These are phyloP conservation scores for Barbarea vulgaris DNA, from an alignment of 345 rosid genomes.

Conservation along the genomic window DNA sequence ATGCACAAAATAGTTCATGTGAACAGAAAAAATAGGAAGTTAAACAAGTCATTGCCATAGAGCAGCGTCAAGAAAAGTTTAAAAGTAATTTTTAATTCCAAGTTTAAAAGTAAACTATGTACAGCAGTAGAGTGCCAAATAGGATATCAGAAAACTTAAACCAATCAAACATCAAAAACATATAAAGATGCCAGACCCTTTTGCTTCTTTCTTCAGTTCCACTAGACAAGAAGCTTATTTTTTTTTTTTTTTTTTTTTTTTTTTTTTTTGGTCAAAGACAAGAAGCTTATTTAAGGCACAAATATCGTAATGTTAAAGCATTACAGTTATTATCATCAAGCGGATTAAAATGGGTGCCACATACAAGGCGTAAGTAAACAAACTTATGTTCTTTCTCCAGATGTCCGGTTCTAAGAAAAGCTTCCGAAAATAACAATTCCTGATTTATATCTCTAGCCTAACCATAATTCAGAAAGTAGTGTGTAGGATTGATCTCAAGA, in stretches of 20 bases:
- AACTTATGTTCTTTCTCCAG: neutral
- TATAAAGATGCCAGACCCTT: neutral
- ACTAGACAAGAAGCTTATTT: neutral
- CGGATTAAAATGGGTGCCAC: neutral
- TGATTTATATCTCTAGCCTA: neutral
- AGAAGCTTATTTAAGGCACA: neutral
- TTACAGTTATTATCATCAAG: neutral
- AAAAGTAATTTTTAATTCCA: neutral
- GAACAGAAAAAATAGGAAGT: neutral
- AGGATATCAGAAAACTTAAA: neutral
- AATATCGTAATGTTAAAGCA: neutral
- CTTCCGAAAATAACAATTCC: neutral
- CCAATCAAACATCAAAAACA: neutral
- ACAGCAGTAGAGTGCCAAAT: neutral
- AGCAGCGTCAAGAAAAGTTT: neutral
- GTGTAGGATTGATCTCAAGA: neutral
- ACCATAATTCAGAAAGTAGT: neutral
- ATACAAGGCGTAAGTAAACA: neutral
- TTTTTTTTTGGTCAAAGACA: too few relatives aligned
- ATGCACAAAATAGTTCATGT: slow-evolving; percentile 9
- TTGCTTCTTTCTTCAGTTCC: neutral
- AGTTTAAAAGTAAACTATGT: slow-evolving; percentile 10
- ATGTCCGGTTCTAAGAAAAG: neutral
- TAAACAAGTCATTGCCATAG: neutral
- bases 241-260: too few relatives aligned